Conservation (phyloP, 2,329 filamentous ascomycete species). For the Zymoseptoria brevis region DNA sequence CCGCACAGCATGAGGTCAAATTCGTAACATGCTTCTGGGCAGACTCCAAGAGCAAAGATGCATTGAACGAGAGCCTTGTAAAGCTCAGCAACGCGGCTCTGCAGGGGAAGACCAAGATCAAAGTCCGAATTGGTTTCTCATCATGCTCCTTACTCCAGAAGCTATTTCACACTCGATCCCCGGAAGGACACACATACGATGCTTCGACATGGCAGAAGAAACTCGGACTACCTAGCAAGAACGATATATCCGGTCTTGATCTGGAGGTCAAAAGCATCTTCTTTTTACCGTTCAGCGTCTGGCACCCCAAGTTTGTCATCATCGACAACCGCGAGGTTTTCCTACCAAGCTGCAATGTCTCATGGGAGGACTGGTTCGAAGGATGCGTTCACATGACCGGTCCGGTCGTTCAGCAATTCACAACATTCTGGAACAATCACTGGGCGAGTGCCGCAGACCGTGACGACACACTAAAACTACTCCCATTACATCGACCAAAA, state of each 20-base stretch:
- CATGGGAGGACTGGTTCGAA: constrained; percentile 84
- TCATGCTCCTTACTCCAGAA: constrained; percentile 67
- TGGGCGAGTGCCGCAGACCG: constrained; percentile 46
- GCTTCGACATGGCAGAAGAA: constrained; percentile 50
- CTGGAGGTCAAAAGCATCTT: constrained; percentile 70
- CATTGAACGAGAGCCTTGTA: constrained; percentile 50
- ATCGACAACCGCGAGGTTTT: constrained; percentile 60
- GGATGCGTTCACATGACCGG: constrained; percentile 62
- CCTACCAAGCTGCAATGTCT: constrained; percentile 74
- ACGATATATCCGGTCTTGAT: constrained; percentile 53
- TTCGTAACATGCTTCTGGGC: constrained; percentile 82
- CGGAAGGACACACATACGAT: constrained; percentile 54
- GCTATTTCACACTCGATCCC: constrained; percentile 60
- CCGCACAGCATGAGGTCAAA: constrained; percentile 57
- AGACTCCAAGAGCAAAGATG: constrained; percentile 51
- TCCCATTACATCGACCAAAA: neutral
- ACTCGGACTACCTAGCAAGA: constrained; percentile 55
- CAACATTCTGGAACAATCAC: constrained; percentile 60
- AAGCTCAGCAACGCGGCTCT: constrained; percentile 48
- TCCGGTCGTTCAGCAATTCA: constrained; percentile 51
- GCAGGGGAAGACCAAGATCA: constrained; percentile 33
- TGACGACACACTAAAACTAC: constrained; percentile 1
- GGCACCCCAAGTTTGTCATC: constrained; percentile 78
- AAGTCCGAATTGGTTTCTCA: constrained; percentile 69
- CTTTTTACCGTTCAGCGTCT: constrained; percentile 71